Evolutionary conservation across 202 grass and related monocot species (phyloP), one percentile per base, ranked within the genome.

Genomic region (Schoenoplectus tabernaemontani): DNA sequence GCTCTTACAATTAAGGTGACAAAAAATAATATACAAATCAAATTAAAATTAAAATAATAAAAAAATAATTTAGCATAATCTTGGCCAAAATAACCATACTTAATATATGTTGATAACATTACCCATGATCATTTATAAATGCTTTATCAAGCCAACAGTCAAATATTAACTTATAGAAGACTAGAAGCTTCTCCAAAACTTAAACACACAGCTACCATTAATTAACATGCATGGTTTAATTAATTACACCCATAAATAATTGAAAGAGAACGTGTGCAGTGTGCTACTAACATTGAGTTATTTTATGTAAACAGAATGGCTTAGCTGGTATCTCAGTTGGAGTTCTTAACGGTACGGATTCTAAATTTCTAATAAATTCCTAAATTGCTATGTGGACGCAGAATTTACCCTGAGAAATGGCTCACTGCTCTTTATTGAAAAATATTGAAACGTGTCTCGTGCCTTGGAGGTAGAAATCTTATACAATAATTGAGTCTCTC

Each of bases 401-500:
- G 23, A 73, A 48, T 17, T 53, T 51, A n/a, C 24, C 24, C 22
- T n/a, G 43, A 44, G 43, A 72, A 30, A 8, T 17, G 2, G 7
- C 17, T 12, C 20, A 47, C 42, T 47, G n/a, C n/a, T 24, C 10
- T 46, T 20, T 44, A 15, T 44, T 15, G 43, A 16, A 48, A 32
- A 51, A 72, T 33, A 53, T 9, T 33, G 46, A 15, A 53, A 15
- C 69, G 46, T 74, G 69, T 74, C 69, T n/a, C 7, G 13, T 6
- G 13, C 23, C 46, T 9, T 74, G 44, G 44, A 9, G 44, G 69
- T 44, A 74, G 24, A 74, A 4, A 53, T 74, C 44, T 53, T 73
- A 74, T 53, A 33, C 69, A 74, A 74, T 74, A 74, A 50, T 72
- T 72, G 43, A 46, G 20, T n/a, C n/a, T 8, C 68, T 50, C 32